Evolutionary conservation across 108 stramenopile genomes (phyloP), one percentile per base, ranked within the genome.

Genomic region (Pelagomonas calceolata): DNA sequence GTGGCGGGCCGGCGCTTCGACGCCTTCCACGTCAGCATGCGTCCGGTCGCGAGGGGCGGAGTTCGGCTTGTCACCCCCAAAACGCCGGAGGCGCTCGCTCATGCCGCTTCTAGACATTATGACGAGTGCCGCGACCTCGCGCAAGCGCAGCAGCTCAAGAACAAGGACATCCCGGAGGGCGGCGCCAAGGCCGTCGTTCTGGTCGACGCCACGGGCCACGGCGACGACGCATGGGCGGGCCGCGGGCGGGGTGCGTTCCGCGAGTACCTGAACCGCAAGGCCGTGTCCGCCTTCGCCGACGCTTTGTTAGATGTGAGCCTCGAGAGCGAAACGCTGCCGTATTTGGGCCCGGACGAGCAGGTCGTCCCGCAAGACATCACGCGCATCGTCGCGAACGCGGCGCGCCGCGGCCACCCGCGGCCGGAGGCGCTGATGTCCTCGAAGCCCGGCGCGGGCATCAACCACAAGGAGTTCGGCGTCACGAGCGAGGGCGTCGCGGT

Each of bases 101-200:
- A 95, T 39, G 97, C 96, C 75, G 86, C 89, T 30, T 91, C 92
- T 0, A 87, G 90, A 33, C 95, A 95, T 69, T 96, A 90, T 75
- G 95, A 94, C 65, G 97, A 98, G 75, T 93, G 91, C 70, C 96
- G 95, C 70, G 93, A 89, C 15, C 73, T 98, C 66, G 92, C 94
- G 14, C 95, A 85, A 70, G 90, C 95, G 4, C 95, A 96, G 71
- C 95, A 96, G 76, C 85, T 94, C 34, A 96, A 96, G 79, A 96
- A 96, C 83, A 96, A 96, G 81, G 96, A 95, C 78, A 95, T 97
- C 78, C 95, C 97, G 21, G 97, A 98, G 81, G 97, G 97, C 26
- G 97, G 97, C n/a, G 85, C 89, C 68, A 96, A 98, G 75, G 95
- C 90, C 12, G 97, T 98, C 18, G 67, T 81, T 44, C 80, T 96